These are phyloP conservation scores for Polychytrium aggregatum DNA, from an alignment of 192 early-diverging fungal genomes.

Conservation along the genomic window DNA sequence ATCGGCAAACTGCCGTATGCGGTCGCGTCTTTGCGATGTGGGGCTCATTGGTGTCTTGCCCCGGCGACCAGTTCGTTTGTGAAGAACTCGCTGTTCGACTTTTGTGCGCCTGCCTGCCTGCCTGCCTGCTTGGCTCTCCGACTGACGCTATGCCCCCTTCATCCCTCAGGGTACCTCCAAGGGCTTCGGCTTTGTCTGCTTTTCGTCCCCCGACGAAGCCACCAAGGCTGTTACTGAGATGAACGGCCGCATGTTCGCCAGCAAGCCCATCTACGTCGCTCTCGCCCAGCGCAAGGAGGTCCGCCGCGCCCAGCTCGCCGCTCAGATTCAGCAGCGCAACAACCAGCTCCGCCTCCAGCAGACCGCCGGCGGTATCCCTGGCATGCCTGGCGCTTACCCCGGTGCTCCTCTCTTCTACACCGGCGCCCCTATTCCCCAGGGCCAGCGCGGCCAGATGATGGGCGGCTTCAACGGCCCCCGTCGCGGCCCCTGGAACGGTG, in stretches of 20 bases:
- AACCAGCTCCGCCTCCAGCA: constrained; percentile 71
- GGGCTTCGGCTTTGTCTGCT: constrained; percentile 99
- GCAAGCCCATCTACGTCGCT: constrained; percentile 97
- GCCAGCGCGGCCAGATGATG: constrained; percentile 15
- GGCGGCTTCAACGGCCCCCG: constrained; percentile 14
- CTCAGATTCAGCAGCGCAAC: constrained; percentile 84
- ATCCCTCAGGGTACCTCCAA: constrained; percentile 55
- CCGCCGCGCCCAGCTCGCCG: constrained; percentile 90
- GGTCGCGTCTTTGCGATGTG: not conserved
- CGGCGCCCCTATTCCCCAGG: constrained; percentile 20
- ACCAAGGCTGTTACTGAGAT: constrained; percentile 97
- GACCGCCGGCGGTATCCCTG: constrained; percentile 24
- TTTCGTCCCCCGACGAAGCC: constrained; percentile 96
- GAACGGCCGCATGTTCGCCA: constrained; percentile 90
- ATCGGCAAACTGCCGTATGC: constrained; percentile 4
- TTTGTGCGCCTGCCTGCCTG: too few species aligned
- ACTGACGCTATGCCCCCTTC: too few species aligned
- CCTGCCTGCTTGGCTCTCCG: too few species aligned
- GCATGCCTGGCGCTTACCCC: constrained; percentile 39
- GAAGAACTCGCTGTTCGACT: not conserved
- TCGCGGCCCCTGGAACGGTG: constrained; percentile 19
- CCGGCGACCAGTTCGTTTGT: not conserved
- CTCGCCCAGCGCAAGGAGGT: constrained; percentile 97
- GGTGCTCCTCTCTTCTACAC: constrained; percentile 50
- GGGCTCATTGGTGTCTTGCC: not conserved